These are phyloP conservation scores for Davidsoniella eucalypti DNA, from an alignment of 2,329 filamentous ascomycete species.

Conservation along the genomic window DNA sequence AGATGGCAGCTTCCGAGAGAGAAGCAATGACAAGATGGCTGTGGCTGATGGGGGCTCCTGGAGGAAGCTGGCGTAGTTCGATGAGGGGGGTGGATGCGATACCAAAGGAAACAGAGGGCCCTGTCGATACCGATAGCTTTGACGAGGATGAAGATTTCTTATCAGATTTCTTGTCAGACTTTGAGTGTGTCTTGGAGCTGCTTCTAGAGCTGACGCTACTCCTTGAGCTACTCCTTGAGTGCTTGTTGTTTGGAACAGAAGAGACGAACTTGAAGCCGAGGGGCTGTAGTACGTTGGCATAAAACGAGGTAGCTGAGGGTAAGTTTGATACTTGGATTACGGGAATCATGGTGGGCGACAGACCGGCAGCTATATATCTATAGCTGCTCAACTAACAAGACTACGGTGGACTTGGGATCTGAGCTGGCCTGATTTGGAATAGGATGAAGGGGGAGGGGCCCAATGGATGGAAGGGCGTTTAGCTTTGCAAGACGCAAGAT, in stretches of 20 bases:
- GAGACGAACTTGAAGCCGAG: conserved; percentile 51
- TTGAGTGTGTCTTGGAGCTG: background rate
- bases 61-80: background rate
- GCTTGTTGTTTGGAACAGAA: conserved; percentile 5
- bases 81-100: conserved; percentile 3
- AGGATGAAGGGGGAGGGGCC: background rate
- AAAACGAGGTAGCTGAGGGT: conserved; percentile 68
- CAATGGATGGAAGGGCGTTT: no score
- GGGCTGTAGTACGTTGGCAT: conserved; percentile 60
- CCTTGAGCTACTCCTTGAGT: no score
- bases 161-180: background rate
- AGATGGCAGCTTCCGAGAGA: background rate
- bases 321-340: conserved; percentile 56
- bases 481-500: no score
- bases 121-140: background rate
- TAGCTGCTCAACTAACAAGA: no score
- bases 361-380: background rate
- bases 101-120: conserved; percentile 4
- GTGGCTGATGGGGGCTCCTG: background rate
- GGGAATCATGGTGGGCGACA: conserved; percentile 26
- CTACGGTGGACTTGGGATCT: background rate
- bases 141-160: background rate
- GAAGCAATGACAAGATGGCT: conserved; percentile 7
- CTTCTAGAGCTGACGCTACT: background rate
- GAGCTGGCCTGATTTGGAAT: background rate